Percentiles rank a stretch among this genome's conserved stretches.
Conservation (phyloP, 257 asterid genomes). For the Solanum gracilifrons region DNA sequence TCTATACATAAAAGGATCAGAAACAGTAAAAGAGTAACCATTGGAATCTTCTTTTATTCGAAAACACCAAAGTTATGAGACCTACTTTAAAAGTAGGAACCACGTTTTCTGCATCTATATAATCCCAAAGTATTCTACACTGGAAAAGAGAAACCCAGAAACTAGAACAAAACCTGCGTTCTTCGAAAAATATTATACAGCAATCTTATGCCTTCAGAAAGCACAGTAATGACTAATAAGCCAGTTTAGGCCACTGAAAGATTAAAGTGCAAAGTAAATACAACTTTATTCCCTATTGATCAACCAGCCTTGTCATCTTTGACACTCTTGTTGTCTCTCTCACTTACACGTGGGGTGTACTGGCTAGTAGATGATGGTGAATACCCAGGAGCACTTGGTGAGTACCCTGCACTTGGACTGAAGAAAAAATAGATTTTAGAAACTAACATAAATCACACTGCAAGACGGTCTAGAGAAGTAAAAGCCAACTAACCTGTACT, state of each 20-base stretch:
- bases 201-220: background rate
- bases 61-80: background rate
- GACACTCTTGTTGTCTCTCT: conserved; percentile 46
- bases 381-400: conserved; percentile 94
- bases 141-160: background rate
- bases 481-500: conserved; percentile 51
- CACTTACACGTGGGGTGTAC: conserved; percentile 59
- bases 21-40: background rate
- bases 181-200: background rate
- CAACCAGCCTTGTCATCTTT: conserved; percentile 37
- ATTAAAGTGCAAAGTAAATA: background rate
- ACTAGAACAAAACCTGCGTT: background rate
- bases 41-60: background rate
- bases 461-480: background rate
- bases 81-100: background rate
- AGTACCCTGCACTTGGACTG: conserved; percentile 97
- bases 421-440: background rate
- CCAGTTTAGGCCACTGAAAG: background rate
- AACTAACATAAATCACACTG: background rate
- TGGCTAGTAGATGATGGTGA: conserved; percentile 90
- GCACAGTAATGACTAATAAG: background rate
- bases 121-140: background rate
- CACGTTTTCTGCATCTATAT: background rate
- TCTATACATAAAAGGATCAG: background rate
- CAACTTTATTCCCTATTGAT: background rate